Evolutionary conservation across 352 stramenopile genomes (phyloP).

Genomic region (Phytophthora quininea): DNA sequence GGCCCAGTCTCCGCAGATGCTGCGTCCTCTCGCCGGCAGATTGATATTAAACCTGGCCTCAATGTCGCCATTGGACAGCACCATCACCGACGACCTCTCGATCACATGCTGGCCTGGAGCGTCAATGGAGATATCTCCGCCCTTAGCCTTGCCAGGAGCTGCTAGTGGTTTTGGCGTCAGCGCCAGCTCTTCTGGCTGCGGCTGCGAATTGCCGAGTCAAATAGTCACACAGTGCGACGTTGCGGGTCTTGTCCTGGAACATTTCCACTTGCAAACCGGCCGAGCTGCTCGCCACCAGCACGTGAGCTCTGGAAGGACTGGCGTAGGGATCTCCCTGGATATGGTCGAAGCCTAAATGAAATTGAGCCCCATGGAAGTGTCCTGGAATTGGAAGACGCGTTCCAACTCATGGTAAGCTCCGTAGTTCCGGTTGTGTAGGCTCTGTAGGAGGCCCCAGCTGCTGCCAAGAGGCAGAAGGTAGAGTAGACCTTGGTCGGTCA

Average conservation of each 20-base stretch:
- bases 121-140: conserved; percentile 95
- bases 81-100: conserved; percentile 90
- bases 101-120: conserved; percentile 93
- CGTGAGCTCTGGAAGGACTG: conserved; percentile 92
- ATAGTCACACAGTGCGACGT: conserved; percentile 91
- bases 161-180: conserved; percentile 67
- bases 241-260: conserved; percentile 76
- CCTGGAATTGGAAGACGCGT: conserved; percentile 49
- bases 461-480: conserved; percentile 45
- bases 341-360: conserved; percentile 92
- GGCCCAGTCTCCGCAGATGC: conserved; percentile 93
- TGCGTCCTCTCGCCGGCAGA: conserved; percentile 92
- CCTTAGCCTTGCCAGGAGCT: conserved; percentile 90
- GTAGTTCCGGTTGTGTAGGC: conserved; percentile 87
- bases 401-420: conserved; percentile 81
- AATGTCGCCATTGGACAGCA: conserved; percentile 82
- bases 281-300: conserved; percentile 74
- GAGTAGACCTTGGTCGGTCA: conserved; percentile 20
- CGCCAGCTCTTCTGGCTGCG: conserved; percentile 55
- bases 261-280: conserved; percentile 87
- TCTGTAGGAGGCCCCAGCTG: conserved; percentile 56
- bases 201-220: conserved; percentile 87
- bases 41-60: conserved; percentile 96
- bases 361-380: conserved; percentile 37
- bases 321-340: conserved; percentile 97